Conservation (phyloP, 108 stramenopile species). For the Cyclotella atomus region DNA sequence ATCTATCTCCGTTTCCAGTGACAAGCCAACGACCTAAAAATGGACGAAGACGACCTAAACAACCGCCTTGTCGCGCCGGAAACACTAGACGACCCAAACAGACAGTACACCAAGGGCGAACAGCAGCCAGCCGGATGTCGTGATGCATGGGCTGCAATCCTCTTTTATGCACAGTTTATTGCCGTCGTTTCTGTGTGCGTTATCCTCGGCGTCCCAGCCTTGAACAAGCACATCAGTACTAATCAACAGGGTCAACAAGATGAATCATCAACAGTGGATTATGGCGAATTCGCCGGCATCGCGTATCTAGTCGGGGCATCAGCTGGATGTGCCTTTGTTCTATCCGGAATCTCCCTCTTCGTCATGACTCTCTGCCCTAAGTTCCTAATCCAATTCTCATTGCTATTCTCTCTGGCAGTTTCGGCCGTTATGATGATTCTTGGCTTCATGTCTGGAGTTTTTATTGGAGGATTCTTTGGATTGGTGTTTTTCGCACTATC, state of each 20-base stretch:
- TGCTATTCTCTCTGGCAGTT: constrained; percentile 55
- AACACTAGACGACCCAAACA: constrained; percentile 12
- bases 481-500: constrained; percentile 55
- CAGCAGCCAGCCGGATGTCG: constrained; percentile 43
- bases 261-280: not conserved
- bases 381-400: constrained; percentile 63
- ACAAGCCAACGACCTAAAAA: no score
- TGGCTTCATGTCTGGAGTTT: constrained; percentile 43
- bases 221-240: constrained; percentile 12
- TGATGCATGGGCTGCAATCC: constrained; percentile 60
- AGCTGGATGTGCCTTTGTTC: constrained; percentile 38
- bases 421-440: constrained; percentile 41
- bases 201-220: constrained; percentile 21
- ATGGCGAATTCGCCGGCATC: constrained; percentile 31
- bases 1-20: no score
- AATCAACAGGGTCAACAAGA: not conserved
- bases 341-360: constrained; percentile 55
- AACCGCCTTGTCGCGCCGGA: constrained; percentile 10
- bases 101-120: constrained; percentile 36
- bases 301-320: constrained; percentile 28
- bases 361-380: constrained; percentile 73
- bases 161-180: constrained; percentile 68
- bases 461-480: constrained; percentile 56
- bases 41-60: constrained; percentile 9
- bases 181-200: constrained; percentile 45